Conservation (phyloP, 441 rosid genomes). For the Rhodomyrtus psidioides region DNA sequence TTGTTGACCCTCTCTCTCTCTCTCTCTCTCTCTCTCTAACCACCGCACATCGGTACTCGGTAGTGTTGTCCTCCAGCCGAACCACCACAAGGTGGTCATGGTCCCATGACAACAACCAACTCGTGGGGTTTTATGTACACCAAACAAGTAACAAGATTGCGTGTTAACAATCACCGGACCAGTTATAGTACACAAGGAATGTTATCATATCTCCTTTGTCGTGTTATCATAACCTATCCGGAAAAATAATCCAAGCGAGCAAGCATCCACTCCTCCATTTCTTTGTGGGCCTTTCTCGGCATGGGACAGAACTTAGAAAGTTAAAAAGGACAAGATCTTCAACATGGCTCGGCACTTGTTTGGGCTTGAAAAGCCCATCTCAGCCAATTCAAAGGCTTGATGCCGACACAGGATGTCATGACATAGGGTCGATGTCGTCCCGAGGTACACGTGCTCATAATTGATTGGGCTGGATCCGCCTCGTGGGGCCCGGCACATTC, state of each 20-base stretch:
- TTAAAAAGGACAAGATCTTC: neutral
- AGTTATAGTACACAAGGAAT: too few species aligned
- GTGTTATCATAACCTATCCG: neutral
- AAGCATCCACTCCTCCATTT: neutral
- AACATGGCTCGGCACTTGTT: neutral
- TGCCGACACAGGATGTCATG: neutral
- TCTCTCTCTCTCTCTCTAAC: too few species aligned
- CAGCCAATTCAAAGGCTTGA: neutral
- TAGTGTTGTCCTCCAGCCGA: accelerated
- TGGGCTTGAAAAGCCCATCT: neutral
- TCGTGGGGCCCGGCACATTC: neutral
- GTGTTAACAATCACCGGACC: too few species aligned
- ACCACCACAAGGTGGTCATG: neutral
- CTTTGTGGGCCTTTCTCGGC: neutral
- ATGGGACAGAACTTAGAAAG: neutral
- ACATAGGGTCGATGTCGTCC: neutral
- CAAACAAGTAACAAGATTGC: neutral
- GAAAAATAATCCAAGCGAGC: neutral
- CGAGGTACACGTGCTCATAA: neutral
- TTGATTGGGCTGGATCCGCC: neutral
- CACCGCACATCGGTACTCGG: neutral
- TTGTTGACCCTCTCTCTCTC: too few species aligned
- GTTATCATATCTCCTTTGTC: neutral
- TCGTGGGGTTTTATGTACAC: neutral
- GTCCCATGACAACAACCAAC: neutral